Base-by-base conservation (phyloP, 371 early-diverging fungal species). In the Cokeromyces recurvatus region DNA sequence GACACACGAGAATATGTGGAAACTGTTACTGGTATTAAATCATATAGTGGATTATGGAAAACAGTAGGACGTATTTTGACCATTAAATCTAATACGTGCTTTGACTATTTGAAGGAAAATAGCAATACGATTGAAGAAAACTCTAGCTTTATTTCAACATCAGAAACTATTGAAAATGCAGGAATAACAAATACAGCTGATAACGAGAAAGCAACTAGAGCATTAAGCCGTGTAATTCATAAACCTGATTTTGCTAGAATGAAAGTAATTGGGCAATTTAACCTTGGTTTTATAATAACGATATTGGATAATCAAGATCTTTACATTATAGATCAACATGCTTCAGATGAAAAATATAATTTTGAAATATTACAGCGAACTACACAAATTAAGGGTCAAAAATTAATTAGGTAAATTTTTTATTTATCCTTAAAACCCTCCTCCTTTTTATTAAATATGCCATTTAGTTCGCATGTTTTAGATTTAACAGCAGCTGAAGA, bases 311-410 rank as follows among this genome's bases (percentile, higher is more conserved):
- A 60, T 8, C 62, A 66, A 16, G 89, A 91, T 51, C 69, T 99
- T 2, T 94, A 92, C 62, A 90, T 97, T 38, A 81, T 99, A 37
- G 99, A 99, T 71, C 99, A 99, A 56, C 99, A 99, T 64, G 99
- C 99, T 4, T 85, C 95, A 8, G 98, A 98, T 66, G 99, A 99
- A 72, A 99, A 97, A 65, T 92, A 79, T 64, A 95, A 94, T 57
- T 99, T 89, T 78, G 99, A 99, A 66, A 77, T 72, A 1, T 57
- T 89, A 3, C 85, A 85, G 54, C 62, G 57, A 32, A 75, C 74
- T 4, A 82, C 86, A 0, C 57, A 58, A 1, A 81, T 87, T 19
- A 53, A 80, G 53, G 44, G 38, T 6, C 46, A 46, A 27, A 31
- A 43, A 19, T n/a, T 25, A 34, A 41, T 17, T 9, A 37, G 14